A percentile compares a stretch with the other conserved stretches of the same genome.
phyloP scores from a whole-genome alignment of 306 rosid genomes.

The Castanea mollissima region DNA sequence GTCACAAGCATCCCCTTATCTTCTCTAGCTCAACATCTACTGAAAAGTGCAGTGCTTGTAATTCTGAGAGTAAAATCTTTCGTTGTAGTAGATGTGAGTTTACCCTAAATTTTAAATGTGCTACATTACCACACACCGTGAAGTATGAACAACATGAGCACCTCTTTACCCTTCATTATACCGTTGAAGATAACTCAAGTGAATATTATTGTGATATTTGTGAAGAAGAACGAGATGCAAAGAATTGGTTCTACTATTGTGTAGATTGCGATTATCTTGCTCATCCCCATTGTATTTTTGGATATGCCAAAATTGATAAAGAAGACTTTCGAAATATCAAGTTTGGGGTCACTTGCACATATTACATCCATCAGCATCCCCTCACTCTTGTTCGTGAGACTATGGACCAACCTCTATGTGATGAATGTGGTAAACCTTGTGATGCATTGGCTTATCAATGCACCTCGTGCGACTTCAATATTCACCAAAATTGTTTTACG shows the following conservation, averaged over 20 bases:
- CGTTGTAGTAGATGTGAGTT: not conserved
- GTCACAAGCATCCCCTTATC: not conserved
- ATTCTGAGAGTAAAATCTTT: not conserved
- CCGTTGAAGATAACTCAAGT: not conserved
- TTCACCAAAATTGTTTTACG: not conserved
- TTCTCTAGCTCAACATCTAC: fast-evolving
- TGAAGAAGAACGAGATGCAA: not conserved
- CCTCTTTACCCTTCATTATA: not conserved
- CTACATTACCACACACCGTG: fast-evolving
- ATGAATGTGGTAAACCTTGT: too few species aligned
- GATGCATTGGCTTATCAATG: not conserved
- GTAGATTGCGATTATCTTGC: not conserved
- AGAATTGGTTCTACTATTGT: not conserved
- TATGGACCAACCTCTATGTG: too few species aligned
- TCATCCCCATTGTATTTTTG: not conserved
- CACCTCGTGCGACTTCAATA: not conserved
- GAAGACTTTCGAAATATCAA: too few species aligned
- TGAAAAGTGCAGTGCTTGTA: not conserved
- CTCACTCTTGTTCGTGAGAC: too few species aligned
- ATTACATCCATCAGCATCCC: too few species aligned
- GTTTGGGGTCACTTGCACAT: too few species aligned
- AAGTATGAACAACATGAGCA: not conserved
- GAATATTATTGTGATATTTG: not conserved
- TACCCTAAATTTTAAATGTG: not conserved
- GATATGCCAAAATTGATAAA: too few species aligned